phyloP scores from a whole-genome alignment of 169 alveolate genomes.

The Eimeria tenella region DNA sequence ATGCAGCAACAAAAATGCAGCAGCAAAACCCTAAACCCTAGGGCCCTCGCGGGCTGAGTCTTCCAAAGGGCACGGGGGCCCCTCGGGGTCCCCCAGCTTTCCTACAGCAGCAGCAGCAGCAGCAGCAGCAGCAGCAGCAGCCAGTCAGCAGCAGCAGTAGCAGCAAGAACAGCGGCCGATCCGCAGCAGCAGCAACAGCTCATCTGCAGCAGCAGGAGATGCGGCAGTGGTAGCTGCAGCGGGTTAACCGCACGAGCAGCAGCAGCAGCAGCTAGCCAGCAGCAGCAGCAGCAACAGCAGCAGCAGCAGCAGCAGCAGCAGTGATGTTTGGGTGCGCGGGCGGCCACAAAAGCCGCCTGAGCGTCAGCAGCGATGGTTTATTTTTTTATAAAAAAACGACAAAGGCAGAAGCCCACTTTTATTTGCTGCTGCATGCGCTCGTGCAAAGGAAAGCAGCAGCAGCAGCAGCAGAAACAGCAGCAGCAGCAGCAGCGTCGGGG shows the following conservation, averaged over 20 bases:
- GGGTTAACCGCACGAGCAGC: not conserved
- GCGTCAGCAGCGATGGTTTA: not conserved
- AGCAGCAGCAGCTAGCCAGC: slow-evolving; percentile 8
- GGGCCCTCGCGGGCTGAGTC: too few species aligned
- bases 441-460: not conserved
- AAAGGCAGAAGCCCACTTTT: slow-evolving; percentile 7
- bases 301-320: slow-evolving; percentile 24
- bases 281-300: slow-evolving; percentile 11
- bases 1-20: too few species aligned
- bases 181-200: too few species aligned
- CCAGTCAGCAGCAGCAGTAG: too few species aligned
- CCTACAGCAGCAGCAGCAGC: not conserved
- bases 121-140: slow-evolving; percentile 3
- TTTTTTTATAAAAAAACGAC: not conserved
- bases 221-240: too few species aligned
- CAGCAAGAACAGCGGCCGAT: too few species aligned
- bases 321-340: not conserved
- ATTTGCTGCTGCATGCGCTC: not conserved
- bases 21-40: too few species aligned
- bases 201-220: too few species aligned
- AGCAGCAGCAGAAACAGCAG: slow-evolving; percentile 7
- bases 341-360: not conserved
- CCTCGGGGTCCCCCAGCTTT: too few species aligned
- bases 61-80: too few species aligned
- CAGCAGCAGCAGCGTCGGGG: not conserved